These are phyloP conservation scores for Komagataella phaffii DNA, from an alignment of 805 yeast species.

Conservation along the genomic window DNA sequence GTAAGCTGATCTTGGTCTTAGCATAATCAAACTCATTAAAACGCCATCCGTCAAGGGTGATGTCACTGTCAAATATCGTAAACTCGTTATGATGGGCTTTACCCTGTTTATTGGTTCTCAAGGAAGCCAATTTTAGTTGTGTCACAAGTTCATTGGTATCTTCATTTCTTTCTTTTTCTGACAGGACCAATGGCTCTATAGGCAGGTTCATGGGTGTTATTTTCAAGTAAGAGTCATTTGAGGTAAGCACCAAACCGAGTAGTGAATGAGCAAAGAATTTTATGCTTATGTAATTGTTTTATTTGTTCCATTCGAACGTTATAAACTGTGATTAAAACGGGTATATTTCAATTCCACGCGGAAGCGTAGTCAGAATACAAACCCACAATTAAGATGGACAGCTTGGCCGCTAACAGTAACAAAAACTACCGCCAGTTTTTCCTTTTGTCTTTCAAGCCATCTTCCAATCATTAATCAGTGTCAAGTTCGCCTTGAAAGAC, in stretches of 20 bases:
- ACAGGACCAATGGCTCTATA: background rate
- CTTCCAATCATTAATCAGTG: no score
- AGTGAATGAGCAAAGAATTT: background rate
- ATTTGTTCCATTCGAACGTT: background rate
- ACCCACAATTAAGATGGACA: no score
- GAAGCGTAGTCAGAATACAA: background rate
- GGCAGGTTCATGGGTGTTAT: background rate
- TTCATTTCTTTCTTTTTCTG: background rate
- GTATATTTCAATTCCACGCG: background rate
- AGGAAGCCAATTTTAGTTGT: background rate
- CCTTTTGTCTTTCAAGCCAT: no score
- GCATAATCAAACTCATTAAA: constrained; percentile 86
- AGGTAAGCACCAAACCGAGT: background rate
- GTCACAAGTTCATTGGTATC: background rate
- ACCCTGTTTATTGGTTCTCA: constrained; percentile 8
- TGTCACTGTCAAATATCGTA: constrained; percentile 9
- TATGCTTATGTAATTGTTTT: background rate
- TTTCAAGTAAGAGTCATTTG: background rate
- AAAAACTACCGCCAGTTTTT: no score
- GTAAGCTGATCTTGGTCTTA: constrained; percentile 37
- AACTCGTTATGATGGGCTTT: constrained; percentile 12
- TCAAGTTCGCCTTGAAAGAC: no score
- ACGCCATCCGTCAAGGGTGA: constrained; percentile 43
- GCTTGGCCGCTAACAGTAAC: no score
- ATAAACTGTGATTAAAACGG: background rate